These are phyloP conservation scores for Beta macrorhiza DNA, from an alignment of 179 eudicot species.

Conservation along the genomic window DNA sequence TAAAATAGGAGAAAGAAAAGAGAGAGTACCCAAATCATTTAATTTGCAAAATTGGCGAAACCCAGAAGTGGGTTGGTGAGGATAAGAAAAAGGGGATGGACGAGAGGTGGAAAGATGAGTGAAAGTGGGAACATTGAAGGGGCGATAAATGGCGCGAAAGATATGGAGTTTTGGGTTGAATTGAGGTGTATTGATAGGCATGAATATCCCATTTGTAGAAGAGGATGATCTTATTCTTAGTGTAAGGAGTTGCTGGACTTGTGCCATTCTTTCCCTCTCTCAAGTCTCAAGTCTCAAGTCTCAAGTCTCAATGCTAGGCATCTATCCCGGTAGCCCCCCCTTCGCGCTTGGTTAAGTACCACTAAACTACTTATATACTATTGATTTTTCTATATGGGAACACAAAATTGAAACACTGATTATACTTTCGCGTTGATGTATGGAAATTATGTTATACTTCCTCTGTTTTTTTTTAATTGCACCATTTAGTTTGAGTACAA, in stretches of 20 bases:
- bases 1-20: not conserved
- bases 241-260: constrained; percentile 22
- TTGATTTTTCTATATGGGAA: no score
- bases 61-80: constrained; percentile 25
- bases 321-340: no score
- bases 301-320: no score
- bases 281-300: not conserved
- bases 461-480: no score
- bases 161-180: constrained; percentile 14
- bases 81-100: constrained; percentile 4
- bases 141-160: constrained; percentile 28
- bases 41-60: constrained; percentile 30
- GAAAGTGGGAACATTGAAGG: not conserved
- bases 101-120: constrained; percentile 1
- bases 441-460: no score
- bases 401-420: no score
- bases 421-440: no score
- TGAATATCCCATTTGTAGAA: not conserved
- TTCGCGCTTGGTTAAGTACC: no score
- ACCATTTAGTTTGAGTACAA: no score
- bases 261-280: constrained; percentile 25
- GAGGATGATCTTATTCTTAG: constrained; percentile 10
- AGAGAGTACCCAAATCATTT: constrained; percentile 34
- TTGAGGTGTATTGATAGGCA: constrained; percentile 6
- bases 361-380: no score